phyloP scores from a whole-genome alignment of 73 alveolate genomes.

The Uronychia setigera region DNA sequence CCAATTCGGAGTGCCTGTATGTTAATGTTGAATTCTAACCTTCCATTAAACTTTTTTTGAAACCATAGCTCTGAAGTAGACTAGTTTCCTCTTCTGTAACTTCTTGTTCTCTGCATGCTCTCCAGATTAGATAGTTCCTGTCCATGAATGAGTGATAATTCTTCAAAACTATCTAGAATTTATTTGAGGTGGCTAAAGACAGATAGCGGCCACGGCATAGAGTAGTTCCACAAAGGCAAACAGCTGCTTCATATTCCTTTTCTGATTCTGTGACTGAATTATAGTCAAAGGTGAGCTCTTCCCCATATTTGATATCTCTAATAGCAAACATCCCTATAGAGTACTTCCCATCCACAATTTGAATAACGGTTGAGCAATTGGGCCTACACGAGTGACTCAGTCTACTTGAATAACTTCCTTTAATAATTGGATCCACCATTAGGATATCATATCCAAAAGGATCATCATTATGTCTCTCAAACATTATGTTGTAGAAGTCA shows the following conservation, averaged over 20 bases:
- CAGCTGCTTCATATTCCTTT: conserved; percentile 91
- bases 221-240: conserved; percentile 94
- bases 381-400: conserved; percentile 97
- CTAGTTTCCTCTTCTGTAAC: conserved; percentile 65
- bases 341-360: conserved; percentile 90
- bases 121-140: conserved; percentile 82
- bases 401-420: conserved; percentile 94
- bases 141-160: conserved; percentile 92
- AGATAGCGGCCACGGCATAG: conserved; percentile 86
- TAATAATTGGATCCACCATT: conserved; percentile 94
- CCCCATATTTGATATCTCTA: conserved; percentile 92
- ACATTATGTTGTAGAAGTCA: conserved; percentile 97
- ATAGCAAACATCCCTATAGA: conserved; percentile 98
- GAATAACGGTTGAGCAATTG: conserved; percentile 95
- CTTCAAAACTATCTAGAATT: conserved; percentile 79
- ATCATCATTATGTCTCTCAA: conserved; percentile 96
- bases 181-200: conserved; percentile 72
- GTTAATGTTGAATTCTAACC: not conserved
- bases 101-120: conserved; percentile 79
- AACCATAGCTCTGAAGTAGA: conserved; percentile 71
- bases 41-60: conserved; percentile 78
- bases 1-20: conserved; percentile 88
- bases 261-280: conserved; percentile 96
- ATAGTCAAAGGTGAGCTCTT: conserved; percentile 97
- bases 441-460: conserved; percentile 94